These are phyloP conservation scores for Quercus robur DNA, from an alignment of 306 rosid species.

Conservation along the genomic window DNA sequence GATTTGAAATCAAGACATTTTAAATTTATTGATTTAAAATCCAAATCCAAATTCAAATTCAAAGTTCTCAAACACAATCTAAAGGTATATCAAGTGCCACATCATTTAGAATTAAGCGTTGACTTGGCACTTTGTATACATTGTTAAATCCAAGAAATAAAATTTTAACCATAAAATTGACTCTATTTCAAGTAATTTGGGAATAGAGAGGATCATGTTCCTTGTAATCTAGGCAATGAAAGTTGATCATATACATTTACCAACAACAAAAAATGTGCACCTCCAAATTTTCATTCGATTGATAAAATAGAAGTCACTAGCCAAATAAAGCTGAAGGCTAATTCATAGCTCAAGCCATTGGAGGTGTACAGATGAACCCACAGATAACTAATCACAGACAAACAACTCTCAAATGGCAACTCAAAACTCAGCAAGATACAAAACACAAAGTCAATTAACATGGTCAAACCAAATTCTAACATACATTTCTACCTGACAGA, in stretches of 20 bases:
- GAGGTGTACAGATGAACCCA: neutral
- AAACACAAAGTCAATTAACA: conserved; percentile 11
- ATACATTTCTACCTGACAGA: neutral
- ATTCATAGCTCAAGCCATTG: conserved; percentile 6
- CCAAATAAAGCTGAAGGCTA: neutral
- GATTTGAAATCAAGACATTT: too few species aligned
- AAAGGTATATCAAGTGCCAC: too few species aligned
- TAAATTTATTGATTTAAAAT: too few species aligned
- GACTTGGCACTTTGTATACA: too few species aligned
- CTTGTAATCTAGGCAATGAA: too few species aligned
- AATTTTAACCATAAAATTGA: too few species aligned
- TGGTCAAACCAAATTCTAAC: conserved; percentile 18
- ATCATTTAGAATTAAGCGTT: too few species aligned
- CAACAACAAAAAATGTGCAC: neutral
- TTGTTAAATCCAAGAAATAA: too few species aligned
- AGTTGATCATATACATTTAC: neutral
- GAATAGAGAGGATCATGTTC: too few species aligned
- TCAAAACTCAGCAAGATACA: neutral
- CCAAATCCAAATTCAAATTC: too few species aligned
- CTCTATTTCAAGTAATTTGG: too few species aligned
- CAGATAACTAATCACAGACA: conserved; percentile 17
- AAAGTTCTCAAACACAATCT: too few species aligned
- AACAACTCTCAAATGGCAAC: conserved; percentile 1
- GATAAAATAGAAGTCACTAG: neutral
- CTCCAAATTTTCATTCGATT: neutral